Base-by-base conservation (phyloP, 371 early-diverging fungal species). In the Syncephalastrum sp. region DNA sequence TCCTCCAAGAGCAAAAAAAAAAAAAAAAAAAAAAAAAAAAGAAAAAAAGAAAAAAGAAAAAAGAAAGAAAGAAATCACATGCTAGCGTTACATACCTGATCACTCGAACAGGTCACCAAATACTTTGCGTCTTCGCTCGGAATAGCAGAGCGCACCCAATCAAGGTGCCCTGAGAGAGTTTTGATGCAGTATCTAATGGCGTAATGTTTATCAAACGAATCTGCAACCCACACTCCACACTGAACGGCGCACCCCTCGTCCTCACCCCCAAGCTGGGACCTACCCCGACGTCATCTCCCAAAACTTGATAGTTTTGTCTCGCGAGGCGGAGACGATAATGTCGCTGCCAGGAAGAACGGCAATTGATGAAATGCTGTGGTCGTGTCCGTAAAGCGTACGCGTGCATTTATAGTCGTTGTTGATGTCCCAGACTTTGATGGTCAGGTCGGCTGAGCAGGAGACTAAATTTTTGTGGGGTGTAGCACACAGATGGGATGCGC, bases 381-480 rank as follows among this genome's bases (percentile, higher is more conserved):
- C 94, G 65, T 96, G 96, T 23, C 95, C 96, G 57, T 85, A 79
- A 47, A 95, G 68, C 5, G 95, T 95, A 21, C 82, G 82, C 45
- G 87, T 77, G 65, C 92, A 92, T 60, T 86, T 82, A 73, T 93
- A 95, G 47, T 91, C 92, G 62, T 87, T 83, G 41, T 85, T 75
- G 5, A 82, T 63, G 63, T 94, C 95, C 95, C 95, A 96, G 10
- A 96, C 65, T 51, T 94, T 90, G 69, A 96, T 82, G 15, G 89
- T 85, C 50, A 94, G 73, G 73, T 96, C 96, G 23, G 89, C 87
- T 3, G 95, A 93, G 65, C 92, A 92, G 5, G 93, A 88, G 4
- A 86, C 93, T 86, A 54, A 17, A 25, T 33, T 33, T 33, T 33
- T 33, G 38, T 33, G 38, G 38, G 38, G 38, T 33, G 38, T 33